A percentile compares a stretch with the other conserved stretches of the same genome.
Evolutionary conservation across 352 stramenopile genomes (phyloP).

Genomic region (Globisporangium polare): DNA sequence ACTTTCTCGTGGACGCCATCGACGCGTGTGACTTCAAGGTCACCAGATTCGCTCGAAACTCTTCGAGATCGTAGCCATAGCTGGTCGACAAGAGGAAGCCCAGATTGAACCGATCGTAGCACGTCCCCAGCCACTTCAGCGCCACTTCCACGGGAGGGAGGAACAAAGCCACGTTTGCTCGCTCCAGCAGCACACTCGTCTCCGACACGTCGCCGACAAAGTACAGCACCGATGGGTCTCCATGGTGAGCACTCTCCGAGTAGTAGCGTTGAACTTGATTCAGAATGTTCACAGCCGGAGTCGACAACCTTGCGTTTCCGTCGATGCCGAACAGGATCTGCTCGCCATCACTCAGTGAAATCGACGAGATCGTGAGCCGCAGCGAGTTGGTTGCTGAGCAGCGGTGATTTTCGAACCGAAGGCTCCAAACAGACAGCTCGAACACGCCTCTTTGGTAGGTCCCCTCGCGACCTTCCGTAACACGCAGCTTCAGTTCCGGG

Average conservation of each 20-base stretch:
- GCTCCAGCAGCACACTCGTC: slow-evolving; percentile 28
- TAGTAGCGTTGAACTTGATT: slow-evolving; percentile 45
- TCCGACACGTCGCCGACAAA: slow-evolving; percentile 16
- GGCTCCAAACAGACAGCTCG: slow-evolving; percentile 25
- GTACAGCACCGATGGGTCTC: slow-evolving; percentile 11
- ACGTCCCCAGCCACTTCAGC: slow-evolving; percentile 33
- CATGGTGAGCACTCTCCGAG: slow-evolving; percentile 10
- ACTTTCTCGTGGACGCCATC: slow-evolving; percentile 23
- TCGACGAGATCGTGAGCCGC: slow-evolving; percentile 19
- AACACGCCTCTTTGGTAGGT: slow-evolving; percentile 13
- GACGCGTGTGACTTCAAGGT: slow-evolving; percentile 37
- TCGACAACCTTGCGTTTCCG: slow-evolving; percentile 33
- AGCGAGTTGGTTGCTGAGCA: slow-evolving; percentile 34
- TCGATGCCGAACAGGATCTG: slow-evolving; percentile 30
- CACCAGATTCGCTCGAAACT: slow-evolving; percentile 52
- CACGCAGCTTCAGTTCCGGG: slow-evolving; percentile 27
- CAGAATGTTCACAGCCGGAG: slow-evolving; percentile 37
- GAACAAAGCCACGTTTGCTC: slow-evolving; percentile 25
- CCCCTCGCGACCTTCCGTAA: slow-evolving; percentile 25
- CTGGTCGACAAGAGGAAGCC: slow-evolving; percentile 67
- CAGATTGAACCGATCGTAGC: slow-evolving; percentile 44
- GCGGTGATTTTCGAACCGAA: slow-evolving; percentile 28
- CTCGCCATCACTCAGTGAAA: slow-evolving; percentile 28
- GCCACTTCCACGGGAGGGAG: slow-evolving; percentile 42
- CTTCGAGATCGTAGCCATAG: slow-evolving; percentile 50